A percentile compares a stretch with the other conserved stretches of the same genome.
These are phyloP conservation scores for Mucor piriformis DNA, from an alignment of 371 early-diverging fungal genomes.

Conservation along the genomic window DNA sequence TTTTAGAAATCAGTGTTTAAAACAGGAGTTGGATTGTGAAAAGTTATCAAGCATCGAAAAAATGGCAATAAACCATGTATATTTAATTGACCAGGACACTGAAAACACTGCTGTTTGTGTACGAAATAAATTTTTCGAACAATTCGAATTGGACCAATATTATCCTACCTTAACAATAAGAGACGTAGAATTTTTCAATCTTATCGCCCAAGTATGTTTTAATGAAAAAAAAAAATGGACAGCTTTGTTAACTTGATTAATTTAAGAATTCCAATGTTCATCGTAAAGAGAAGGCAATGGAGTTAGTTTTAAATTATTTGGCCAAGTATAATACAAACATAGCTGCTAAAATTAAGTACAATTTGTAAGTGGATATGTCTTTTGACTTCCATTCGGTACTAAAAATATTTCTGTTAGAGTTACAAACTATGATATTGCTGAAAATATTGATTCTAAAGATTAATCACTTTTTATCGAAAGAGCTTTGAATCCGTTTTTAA, in stretches of 20 bases:
- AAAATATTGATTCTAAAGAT: background rate
- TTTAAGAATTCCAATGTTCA: conserved; percentile 8
- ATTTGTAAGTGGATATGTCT: conserved; percentile 6
- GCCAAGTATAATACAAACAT: conserved; percentile 3
- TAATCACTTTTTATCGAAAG: conserved; percentile 11
- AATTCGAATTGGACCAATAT: conserved; percentile 7
- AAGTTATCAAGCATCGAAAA: conserved; percentile 3
- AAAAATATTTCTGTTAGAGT: conserved; percentile 2
- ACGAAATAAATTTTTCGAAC: conserved; percentile 5
- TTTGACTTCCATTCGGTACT: conserved; percentile 2
- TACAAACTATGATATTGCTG: conserved; percentile 7
- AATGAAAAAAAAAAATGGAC: conserved; percentile 10
- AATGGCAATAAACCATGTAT: conserved; percentile 15
- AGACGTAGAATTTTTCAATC: background rate
- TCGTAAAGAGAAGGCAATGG: conserved; percentile 10
- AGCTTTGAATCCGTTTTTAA: conserved; percentile 10
- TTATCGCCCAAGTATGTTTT: conserved; percentile 10
- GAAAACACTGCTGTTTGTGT: conserved; percentile 3
- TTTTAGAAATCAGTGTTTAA: conserved; percentile 11
- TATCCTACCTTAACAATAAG: conserved; percentile 5
- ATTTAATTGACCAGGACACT: conserved; percentile 4
- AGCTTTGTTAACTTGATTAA: conserved; percentile 2
- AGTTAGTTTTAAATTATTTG: conserved; percentile 1
- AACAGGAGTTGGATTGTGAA: conserved; percentile 1
- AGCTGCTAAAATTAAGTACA: conserved; percentile 11